phyloP scores from a whole-genome alignment of 2,329 filamentous ascomycete genomes.

The Aspergillus sp. region DNA sequence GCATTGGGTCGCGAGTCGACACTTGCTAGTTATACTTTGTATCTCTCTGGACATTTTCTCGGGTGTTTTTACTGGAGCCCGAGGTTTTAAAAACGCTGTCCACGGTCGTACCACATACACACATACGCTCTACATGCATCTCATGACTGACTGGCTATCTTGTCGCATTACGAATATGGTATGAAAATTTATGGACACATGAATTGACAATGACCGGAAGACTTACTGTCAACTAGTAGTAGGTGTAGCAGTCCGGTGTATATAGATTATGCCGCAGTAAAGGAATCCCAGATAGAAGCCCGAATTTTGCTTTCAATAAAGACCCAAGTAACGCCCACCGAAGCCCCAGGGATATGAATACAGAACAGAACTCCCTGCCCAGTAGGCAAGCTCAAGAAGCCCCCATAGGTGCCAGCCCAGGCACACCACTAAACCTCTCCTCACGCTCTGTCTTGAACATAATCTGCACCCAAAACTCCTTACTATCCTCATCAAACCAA shows the following conservation, averaged over 20 bases:
- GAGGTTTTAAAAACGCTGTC: slow-evolving; percentile 5
- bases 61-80: slow-evolving; percentile 12
- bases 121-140: slow-evolving; percentile 16
- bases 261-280: not conserved
- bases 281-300: not conserved
- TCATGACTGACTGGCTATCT: slow-evolving; percentile 20
- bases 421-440: slow-evolving; percentile 74
- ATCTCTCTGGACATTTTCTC: slow-evolving; percentile 17
- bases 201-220: not conserved
- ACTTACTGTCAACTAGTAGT: not conserved
- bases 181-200: not conserved
- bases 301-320: slow-evolving; percentile 7
- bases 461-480: slow-evolving; percentile 97
- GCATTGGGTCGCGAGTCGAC: slow-evolving; percentile 28
- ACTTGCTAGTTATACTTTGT: slow-evolving; percentile 13
- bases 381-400: slow-evolving; percentile 18
- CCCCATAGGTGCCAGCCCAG: slow-evolving; percentile 57
- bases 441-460: slow-evolving; percentile 99
- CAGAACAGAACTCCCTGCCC: not conserved
- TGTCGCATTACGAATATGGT: slow-evolving; percentile 6
- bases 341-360: slow-evolving; percentile 17
- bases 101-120: not conserved
- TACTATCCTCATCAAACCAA: slow-evolving; percentile 93
- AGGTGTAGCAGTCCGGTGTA: not conserved
- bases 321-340: slow-evolving; percentile 3